Evolutionary conservation across 192 early-diverging fungal species (phyloP).

Genomic region (Coemansia pectinata): DNA sequence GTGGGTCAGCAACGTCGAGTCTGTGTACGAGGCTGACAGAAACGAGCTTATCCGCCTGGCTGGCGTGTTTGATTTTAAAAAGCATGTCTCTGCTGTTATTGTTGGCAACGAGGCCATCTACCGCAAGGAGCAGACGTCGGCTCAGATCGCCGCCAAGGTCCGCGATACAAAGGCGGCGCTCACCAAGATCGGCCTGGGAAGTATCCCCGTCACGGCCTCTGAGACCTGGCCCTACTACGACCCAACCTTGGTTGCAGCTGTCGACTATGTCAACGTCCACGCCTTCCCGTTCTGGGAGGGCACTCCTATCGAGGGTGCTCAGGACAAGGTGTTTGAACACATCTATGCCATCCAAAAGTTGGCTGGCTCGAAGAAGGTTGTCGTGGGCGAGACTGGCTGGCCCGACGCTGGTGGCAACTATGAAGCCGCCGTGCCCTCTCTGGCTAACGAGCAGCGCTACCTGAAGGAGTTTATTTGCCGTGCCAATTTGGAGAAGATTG

Average conservation of each 20-base stretch:
- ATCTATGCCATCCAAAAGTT: slow-evolving; percentile 49
- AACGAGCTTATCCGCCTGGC: slow-evolving; percentile 47
- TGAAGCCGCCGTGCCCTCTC: slow-evolving; percentile 56
- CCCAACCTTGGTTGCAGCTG: slow-evolving; percentile 52
- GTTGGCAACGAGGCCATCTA: slow-evolving; percentile 68
- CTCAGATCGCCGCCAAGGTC: slow-evolving; percentile 54
- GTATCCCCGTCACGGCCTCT: slow-evolving; percentile 44
- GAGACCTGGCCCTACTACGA: slow-evolving; percentile 56
- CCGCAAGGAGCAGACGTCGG: slow-evolving; percentile 56
- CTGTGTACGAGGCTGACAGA: slow-evolving; percentile 42
- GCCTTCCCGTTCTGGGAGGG: slow-evolving; percentile 73
- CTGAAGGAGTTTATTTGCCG: slow-evolving; percentile 62
- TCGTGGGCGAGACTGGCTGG: slow-evolving; percentile 73
- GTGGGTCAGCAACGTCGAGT: slow-evolving; percentile 62
- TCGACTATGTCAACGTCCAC: slow-evolving; percentile 64
- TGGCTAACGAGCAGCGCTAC: slow-evolving; percentile 63
- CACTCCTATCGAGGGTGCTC: slow-evolving; percentile 44
- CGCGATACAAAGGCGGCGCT: slow-evolving; percentile 49
- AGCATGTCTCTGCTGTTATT: slow-evolving; percentile 58
- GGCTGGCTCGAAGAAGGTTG: slow-evolving; percentile 56
- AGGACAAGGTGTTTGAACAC: slow-evolving; percentile 59
- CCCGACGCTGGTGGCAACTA: slow-evolving; percentile 56
- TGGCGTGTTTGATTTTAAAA: slow-evolving; percentile 44
- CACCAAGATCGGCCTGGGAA: slow-evolving; percentile 31
- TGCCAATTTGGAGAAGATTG: slow-evolving; percentile 56